Base-by-base conservation (phyloP, 257 asterid genomes). In the Nicotiana benthamiana region DNA sequence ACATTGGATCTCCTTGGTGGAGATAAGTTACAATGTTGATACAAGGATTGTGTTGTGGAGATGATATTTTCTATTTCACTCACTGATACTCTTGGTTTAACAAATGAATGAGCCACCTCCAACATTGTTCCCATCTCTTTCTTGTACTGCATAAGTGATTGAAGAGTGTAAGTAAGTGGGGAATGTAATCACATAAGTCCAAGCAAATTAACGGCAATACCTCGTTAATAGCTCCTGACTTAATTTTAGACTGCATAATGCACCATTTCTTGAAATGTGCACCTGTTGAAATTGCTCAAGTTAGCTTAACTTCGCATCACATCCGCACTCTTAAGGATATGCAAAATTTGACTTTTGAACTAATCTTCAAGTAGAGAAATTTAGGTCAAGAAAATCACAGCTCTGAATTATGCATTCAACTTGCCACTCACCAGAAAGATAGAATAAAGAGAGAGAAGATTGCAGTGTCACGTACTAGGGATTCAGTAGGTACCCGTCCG, bases 191-290 rank as follows among this genome's bases (percentile, higher is more conserved):
- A 30, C 53, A n/a, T n/a, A n/a, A n/a, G n/a, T n/a, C n/a, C n/a
- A n/a, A n/a, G n/a, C n/a, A n/a, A n/a, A n/a, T n/a, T n/a, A n/a
- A n/a, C n/a, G n/a, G n/a, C n/a, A n/a, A n/a, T n/a, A n/a, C 98
- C 87, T 94, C 97, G 28, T 86, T 91, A 6, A 87, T 86, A 30
- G 94, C 94, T 72, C 90, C 90, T 4, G 94, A 80, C 85, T 87
- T 94, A 77, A 94, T 94, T 89, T 90, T 93, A 16, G 96, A 89
- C 84, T 94, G 97, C 94, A 94, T 89, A 82, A 94, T 75, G 74
- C 98, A 93, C 98, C 98, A 94, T 88, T 94, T 93, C 89, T 94
- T 94, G 88, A 93, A 94, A 86, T 90, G 91, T 78, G 88, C 90
- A 85, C 98, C 98, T 92, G 90, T 26, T 32, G 61, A 57, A 81